Conservation (phyloP, 805 yeast species). For the Ogataea allantospora region DNA sequence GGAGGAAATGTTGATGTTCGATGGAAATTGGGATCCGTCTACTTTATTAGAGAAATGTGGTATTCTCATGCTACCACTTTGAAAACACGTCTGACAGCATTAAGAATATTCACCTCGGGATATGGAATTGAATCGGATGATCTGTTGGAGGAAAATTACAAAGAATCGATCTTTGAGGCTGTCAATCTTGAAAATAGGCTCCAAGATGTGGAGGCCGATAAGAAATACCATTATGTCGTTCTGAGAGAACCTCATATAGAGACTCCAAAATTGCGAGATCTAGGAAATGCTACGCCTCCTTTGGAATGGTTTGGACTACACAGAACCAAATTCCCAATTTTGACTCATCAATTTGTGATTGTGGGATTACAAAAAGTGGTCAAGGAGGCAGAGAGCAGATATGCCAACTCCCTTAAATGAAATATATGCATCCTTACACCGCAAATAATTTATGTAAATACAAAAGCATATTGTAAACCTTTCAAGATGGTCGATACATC, state of each 20-base stretch:
- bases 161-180: conserved; percentile 33
- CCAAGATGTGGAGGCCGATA: conserved; percentile 46
- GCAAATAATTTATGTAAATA: not conserved
- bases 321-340: conserved; percentile 78
- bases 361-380: conserved; percentile 72
- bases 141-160: conserved; percentile 32
- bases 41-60: conserved; percentile 91
- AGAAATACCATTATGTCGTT: conserved; percentile 56
- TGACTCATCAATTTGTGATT: conserved; percentile 79
- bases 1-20: conserved; percentile 88
- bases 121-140: conserved; percentile 35
- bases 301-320: conserved; percentile 97
- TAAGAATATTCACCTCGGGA: conserved; percentile 31
- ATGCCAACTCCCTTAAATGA: conserved; percentile 48
- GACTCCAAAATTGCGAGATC: conserved; percentile 84
- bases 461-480: not conserved
- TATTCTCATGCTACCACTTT: conserved; percentile 77
- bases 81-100: conserved; percentile 52
- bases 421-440: not conserved
- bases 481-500: conserved; percentile 4
- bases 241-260: conserved; percentile 77
- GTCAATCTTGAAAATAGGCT: conserved; percentile 40
- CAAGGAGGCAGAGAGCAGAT: conserved; percentile 59
- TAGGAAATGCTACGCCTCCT: conserved; percentile 98
- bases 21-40: conserved; percentile 93